These are phyloP conservation scores for Periglandula ipomoeae DNA, from an alignment of 2,329 filamentous ascomycete genomes.

Conservation along the genomic window DNA sequence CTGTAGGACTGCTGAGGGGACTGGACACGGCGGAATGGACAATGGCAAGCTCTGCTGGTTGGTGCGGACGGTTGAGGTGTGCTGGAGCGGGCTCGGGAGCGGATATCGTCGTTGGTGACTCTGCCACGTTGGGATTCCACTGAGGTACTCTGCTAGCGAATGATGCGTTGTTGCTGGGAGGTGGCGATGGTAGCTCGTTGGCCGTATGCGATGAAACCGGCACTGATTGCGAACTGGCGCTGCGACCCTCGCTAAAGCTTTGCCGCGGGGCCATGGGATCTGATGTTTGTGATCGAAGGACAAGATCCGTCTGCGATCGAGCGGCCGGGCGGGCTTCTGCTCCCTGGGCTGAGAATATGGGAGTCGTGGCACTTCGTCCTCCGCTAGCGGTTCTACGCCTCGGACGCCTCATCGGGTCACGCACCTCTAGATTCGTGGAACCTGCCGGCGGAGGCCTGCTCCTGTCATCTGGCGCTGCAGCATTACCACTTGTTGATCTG, in stretches of 20 bases:
- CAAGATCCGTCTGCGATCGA: conserved; percentile 58
- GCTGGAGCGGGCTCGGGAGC: conserved; percentile 14
- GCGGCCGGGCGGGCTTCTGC: conserved; percentile 40
- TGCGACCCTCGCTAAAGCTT: conserved; percentile 32
- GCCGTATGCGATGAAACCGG: conserved; percentile 16
- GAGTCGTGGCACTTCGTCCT: conserved; percentile 45
- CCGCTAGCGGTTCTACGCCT: conserved; percentile 45
- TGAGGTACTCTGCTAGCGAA: conserved; percentile 28
- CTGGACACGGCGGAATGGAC: conserved; percentile 23
- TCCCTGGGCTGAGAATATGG: conserved; percentile 30
- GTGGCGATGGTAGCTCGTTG: conserved; percentile 12
- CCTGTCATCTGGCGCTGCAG: conserved; percentile 36
- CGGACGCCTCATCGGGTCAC: conserved; percentile 19
- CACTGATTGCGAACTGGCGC: conserved; percentile 27
- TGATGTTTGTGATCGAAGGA: conserved; percentile 30
- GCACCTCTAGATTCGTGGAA: conserved; percentile 21
- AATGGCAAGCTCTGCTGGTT: conserved; percentile 32
- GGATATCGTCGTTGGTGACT: conserved; percentile 3
- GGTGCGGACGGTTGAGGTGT: conserved; percentile 18
- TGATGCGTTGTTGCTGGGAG: conserved; percentile 19
- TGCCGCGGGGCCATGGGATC: conserved; percentile 30
- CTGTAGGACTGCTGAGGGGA: conserved; percentile 22
- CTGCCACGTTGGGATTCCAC: conserved; percentile 12
- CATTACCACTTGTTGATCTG: conserved; percentile 35
- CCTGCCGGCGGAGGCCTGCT: conserved; percentile 38